Evolutionary conservation across 192 early-diverging fungal genomes (phyloP).

Genomic region (Gryganskiella cystojenkinii): DNA sequence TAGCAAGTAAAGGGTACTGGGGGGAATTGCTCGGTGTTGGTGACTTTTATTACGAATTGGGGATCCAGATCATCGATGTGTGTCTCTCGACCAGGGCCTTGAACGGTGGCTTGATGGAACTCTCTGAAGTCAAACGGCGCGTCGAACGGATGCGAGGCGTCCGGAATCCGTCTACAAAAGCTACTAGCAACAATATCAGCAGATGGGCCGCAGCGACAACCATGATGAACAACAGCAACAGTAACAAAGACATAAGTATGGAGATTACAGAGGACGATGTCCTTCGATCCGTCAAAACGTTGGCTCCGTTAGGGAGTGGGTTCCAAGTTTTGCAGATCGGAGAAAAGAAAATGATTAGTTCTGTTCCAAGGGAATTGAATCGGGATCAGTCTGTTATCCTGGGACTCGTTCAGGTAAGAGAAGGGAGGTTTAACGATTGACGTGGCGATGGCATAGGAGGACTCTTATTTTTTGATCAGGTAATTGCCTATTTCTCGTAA

Average conservation of each 20-base stretch:
- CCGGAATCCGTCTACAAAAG: neutral
- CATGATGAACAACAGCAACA: neutral
- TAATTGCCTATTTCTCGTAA: too few species aligned
- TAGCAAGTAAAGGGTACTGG: conserved; percentile 97
- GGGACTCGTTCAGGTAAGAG: conserved; percentile 79
- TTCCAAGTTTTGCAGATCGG: conserved; percentile 89
- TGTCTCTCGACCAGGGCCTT: conserved; percentile 85
- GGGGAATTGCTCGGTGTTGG: conserved; percentile 93
- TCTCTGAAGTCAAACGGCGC: conserved; percentile 79
- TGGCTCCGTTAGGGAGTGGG: conserved; percentile 90
- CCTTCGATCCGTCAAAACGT: conserved; percentile 81
- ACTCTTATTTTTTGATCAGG: too few species aligned
- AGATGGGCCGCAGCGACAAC: neutral
- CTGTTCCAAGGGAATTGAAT: conserved; percentile 90
- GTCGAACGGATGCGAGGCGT: conserved; percentile 76
- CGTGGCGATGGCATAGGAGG: too few species aligned
- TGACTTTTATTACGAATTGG: conserved; percentile 97
- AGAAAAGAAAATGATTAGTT: conserved; percentile 83
- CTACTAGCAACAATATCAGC: neutral
- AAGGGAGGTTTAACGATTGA: too few species aligned
- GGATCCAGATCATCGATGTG: conserved; percentile 91
- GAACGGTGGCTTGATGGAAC: conserved; percentile 93
- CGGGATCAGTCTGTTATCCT: conserved; percentile 80
- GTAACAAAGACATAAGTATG: conserved; percentile 32
- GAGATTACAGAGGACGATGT: conserved; percentile 83